Base-by-base conservation (phyloP, 345 rosid species). In the Cardiospermum halicacabum region DNA sequence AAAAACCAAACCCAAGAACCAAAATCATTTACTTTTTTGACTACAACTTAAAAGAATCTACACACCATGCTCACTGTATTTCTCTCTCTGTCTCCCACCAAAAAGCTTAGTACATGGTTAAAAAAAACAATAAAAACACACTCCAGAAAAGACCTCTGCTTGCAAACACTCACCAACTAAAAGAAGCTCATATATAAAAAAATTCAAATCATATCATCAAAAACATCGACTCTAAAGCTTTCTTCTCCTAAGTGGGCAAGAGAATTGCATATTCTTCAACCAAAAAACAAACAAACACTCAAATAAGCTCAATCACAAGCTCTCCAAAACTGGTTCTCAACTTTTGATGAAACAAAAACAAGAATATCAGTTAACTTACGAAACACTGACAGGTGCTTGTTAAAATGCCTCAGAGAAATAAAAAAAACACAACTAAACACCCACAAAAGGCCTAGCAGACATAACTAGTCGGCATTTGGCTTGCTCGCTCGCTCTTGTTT, bases 171-270 rank as follows among this genome's bases (percentile, higher is more conserved):
- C n/a, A 64, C 60, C 70, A 56, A 53, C 43, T 73, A 39, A 61
- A 62, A n/a, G n/a, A 75, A 62, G 68, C 32, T 64, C 66, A 37
- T 39, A 39, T 43, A 71, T 72, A 72, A 54, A 34, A 73, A 75
- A 47, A 59, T 79, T 73, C 78, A 75, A 67, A 73, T 43, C 50
- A 58, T 43, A 49, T 66, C 68, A 76, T 78, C 66, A 81, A 55
- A 72, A 47, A 62, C 18, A 65, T 65, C 71, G 75, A 77, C 73
- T 72, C 55, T 25, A 39, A 60, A 54, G 4, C 26, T 10, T 53
- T 73, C 47, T 74, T 34, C 73, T 43, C 67, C 18, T 50, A 22
- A 27, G 32, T 27, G 73, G 30, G 50, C 32, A 48, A 61, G 53
- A 71, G 54, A 54, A 62, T 63, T 62, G 65, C 72, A 64, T 55